A percentile compares a stretch with the other conserved stretches of the same genome.
These are phyloP conservation scores for Diaporthe longicolla DNA, from an alignment of 2,329 filamentous ascomycete species.

Conservation along the genomic window DNA sequence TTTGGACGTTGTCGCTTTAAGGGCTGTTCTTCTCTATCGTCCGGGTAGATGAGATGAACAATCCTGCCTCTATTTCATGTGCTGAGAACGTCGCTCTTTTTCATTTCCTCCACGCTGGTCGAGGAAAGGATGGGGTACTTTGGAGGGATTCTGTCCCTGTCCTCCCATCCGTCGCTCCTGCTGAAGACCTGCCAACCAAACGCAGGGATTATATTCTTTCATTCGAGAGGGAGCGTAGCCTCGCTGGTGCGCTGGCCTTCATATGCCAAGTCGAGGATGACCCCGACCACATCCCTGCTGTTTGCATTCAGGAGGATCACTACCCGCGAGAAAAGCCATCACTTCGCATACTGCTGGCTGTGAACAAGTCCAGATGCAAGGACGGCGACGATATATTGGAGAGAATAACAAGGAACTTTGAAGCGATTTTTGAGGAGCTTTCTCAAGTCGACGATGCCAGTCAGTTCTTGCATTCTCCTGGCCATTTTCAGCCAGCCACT, in stretches of 20 bases:
- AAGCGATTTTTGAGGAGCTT: neutral
- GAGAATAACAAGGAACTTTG: neutral
- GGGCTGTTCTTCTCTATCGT: neutral
- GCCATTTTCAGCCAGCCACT: neutral
- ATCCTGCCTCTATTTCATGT: neutral
- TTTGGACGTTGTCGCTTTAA: neutral
- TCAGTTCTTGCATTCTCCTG: neutral
- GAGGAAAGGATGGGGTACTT: neutral
- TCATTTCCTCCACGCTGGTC: neutral
- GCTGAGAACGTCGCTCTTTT: neutral
- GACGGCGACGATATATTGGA: neutral
- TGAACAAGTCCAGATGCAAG: neutral
- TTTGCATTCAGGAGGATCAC: neutral
- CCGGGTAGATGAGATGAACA: neutral
- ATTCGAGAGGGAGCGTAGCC: neutral
- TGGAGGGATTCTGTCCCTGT: neutral
- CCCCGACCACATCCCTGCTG: neutral
- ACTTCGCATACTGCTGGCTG: neutral
- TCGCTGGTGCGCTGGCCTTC: neutral
- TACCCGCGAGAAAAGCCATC: neutral
- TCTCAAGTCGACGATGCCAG: neutral
- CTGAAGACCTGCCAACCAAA: neutral
- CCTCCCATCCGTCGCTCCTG: neutral
- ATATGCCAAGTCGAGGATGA: neutral
- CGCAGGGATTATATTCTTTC: neutral